Base-by-base conservation (phyloP, 2,329 filamentous ascomycete genomes). In the Paraphaeosphaeria minitans region DNA sequence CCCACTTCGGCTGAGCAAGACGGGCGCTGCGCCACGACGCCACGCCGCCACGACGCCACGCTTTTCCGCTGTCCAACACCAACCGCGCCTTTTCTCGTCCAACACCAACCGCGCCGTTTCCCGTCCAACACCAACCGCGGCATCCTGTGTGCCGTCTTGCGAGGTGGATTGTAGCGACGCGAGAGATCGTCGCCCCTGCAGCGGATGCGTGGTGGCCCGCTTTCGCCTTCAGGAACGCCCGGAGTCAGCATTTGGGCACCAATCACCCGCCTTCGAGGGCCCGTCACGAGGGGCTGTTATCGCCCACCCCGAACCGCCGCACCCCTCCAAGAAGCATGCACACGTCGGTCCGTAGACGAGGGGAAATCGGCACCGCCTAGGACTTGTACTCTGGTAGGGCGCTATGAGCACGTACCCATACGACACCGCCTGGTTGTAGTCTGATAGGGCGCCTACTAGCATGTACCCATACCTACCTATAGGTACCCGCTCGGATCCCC, bases 141-240 rank as follows among this genome's bases (percentile, higher is more conserved):
- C 47, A 45, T 45, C 22, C 41, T 55, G 57, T 58, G 46, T 56
- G 21, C 12, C 42, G 16, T 47, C 31, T 45, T 37, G 35, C 42
- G 41, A 21, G 56, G 58, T 61, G 61, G 55, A 60, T 60, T 63
- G 16, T 39, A 5, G 37, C 37, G 19, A 9, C n/a, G 37, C 35
- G 10, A 13, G 35, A 37, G 9, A 73, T 71, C 66, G 60, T 59
- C 66, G 65, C 65, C 65, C 71, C 68, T 75, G 71, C 71, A 72
- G 70, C 71, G 69, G 71, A 61, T 67, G 56, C 56, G 50, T 62
- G 59, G 58, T 70, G 65, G 58, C 66, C 71, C 72, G 71, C 63
- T 58, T 62, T 67, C 60, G 66, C 64, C 60, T 61, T 60, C 69
- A 66, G 66, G 67, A 70, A 70, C 69, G 22, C 9, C 42, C 45